These are phyloP conservation scores for Annulohypoxylon maeteangense DNA, from an alignment of 495 filamentous ascomycete species.

Conservation along the genomic window DNA sequence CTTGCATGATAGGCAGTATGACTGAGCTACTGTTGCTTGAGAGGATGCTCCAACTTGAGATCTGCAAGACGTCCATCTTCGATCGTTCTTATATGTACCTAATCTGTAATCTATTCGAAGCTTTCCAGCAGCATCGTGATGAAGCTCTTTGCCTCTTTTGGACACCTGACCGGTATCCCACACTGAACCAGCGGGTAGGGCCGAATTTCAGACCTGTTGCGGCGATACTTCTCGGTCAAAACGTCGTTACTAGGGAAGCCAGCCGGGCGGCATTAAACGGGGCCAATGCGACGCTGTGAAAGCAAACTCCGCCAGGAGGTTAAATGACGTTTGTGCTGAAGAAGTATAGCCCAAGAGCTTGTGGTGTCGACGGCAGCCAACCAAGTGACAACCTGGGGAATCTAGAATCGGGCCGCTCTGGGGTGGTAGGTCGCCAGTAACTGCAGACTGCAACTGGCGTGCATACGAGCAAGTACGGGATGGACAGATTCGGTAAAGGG, in stretches of 20 bases:
- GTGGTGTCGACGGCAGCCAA: slow-evolving; percentile 13
- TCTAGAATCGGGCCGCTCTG: slow-evolving; percentile 44
- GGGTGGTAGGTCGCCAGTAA: slow-evolving; percentile 16
- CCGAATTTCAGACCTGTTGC: slow-evolving; percentile 35
- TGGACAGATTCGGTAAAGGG: slow-evolving; percentile 34
- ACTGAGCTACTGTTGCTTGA: slow-evolving; percentile 45
- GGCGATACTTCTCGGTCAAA: slow-evolving; percentile 37
- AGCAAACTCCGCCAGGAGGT: slow-evolving; percentile 16
- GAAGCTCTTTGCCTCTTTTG: slow-evolving; percentile 33
- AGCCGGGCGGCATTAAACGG: slow-evolving; percentile 28
- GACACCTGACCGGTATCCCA: slow-evolving; percentile 28
- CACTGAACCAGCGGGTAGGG: slow-evolving; percentile 32
- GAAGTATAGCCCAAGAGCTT: slow-evolving; percentile 13
- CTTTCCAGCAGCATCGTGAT: slow-evolving; percentile 33
- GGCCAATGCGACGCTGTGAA: slow-evolving; percentile 27
- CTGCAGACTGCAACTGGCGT: slow-evolving; percentile 22
- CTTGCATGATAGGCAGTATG: slow-evolving; percentile 56
- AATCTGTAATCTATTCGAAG: slow-evolving; percentile 12
- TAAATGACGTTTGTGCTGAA: slow-evolving; percentile 32
- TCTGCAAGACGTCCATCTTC: slow-evolving; percentile 43
- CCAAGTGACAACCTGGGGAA: slow-evolving; percentile 20
- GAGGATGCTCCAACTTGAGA: slow-evolving; percentile 31
- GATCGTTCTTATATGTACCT: slow-evolving; percentile 29
- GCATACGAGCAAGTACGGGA: slow-evolving; percentile 33
- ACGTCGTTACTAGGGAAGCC: slow-evolving; percentile 7